Evolutionary conservation across 2,329 filamentous ascomycete genomes (phyloP).

Genomic region (Colletotrichum noveboracense): DNA sequence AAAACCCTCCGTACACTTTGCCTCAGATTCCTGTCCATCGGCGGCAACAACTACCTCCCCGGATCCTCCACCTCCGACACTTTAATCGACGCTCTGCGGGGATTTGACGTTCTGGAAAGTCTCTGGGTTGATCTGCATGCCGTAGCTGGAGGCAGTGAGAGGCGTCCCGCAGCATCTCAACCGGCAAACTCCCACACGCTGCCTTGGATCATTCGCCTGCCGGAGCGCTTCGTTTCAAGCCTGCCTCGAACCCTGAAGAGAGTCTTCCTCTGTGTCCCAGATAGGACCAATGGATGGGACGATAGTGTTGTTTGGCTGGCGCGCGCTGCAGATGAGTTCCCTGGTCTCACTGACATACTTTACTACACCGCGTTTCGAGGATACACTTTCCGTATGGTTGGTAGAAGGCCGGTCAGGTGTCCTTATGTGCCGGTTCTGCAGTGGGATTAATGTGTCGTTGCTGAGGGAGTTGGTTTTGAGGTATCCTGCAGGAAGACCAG

Average conservation of each 20-base stretch:
- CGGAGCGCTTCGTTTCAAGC: neutral
- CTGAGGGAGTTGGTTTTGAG: fast-evolving
- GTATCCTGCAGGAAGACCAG: neutral
- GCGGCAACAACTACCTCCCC: neutral
- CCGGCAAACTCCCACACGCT: neutral
- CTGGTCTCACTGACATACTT: neutral
- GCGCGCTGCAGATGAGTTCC: neutral
- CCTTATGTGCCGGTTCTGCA: neutral
- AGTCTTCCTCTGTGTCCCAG: fast-evolving
- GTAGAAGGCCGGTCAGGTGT: neutral
- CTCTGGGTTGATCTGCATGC: neutral
- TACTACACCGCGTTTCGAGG: neutral
- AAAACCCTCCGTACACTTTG: neutral
- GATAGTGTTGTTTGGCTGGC: neutral
- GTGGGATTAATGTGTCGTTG: neutral
- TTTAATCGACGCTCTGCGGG: fast-evolving
- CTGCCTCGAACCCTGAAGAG: neutral
- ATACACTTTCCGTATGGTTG: neutral
- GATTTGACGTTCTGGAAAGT: neutral
- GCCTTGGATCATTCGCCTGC: neutral
- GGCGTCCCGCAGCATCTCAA: neutral
- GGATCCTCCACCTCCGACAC: neutral
- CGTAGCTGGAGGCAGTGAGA: neutral
- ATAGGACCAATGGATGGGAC: neutral
- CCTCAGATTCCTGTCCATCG: neutral